Evolutionary conservation across 2,329 filamentous ascomycete species (phyloP), one percentile per base, ranked within the genome.

Genomic region (Gliomastix tumulicola): DNA sequence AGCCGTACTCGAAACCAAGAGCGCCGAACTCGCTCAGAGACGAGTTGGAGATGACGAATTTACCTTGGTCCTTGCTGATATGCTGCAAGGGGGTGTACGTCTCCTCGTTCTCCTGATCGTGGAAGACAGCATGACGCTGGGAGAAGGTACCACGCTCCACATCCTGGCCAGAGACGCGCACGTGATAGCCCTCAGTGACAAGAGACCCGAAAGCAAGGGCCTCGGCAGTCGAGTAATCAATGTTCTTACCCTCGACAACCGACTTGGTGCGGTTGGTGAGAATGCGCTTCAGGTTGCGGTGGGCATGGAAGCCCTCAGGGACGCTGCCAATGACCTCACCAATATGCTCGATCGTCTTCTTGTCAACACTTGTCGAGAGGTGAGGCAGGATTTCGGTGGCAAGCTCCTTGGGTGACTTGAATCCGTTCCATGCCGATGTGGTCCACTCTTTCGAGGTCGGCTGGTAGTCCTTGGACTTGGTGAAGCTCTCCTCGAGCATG

Each of bases 71-170:
- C 51, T 90, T 79, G 68, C 80, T 83, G 48, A 98, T 67, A 61
- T 96, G 69, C 68, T 94, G 85, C 40, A 98, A 72, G 40, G 92
- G 90, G 10, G 88, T 96, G 68, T 94, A 94, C 7, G 89, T 95
- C 49, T 76, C 75, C 67, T 97, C 92, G 36, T 70, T 94, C 63
- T 94, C 88, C 68, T 98, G 92, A 68, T 98, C 92, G 65, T 97
- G 90, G 60, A 97, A 82, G 42, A 97, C 90, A 43, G 90, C 81
- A 63, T 98, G 92, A 53, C 92, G 85, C 69, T 98, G 92, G 32
- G 92, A 97, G 73, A 98, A 98, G 41, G 92, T 98, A 67, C 92
- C 92, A 77, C 92, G 88, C 75, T 98, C 90, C 43, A 98, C 92
- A 70, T 98, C 92, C 71, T 98, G 92, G 50, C 92, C 92, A 43